These are phyloP conservation scores for Eucalyptus erythrocorys DNA, from an alignment of 345 rosid genomes.

Conservation along the genomic window DNA sequence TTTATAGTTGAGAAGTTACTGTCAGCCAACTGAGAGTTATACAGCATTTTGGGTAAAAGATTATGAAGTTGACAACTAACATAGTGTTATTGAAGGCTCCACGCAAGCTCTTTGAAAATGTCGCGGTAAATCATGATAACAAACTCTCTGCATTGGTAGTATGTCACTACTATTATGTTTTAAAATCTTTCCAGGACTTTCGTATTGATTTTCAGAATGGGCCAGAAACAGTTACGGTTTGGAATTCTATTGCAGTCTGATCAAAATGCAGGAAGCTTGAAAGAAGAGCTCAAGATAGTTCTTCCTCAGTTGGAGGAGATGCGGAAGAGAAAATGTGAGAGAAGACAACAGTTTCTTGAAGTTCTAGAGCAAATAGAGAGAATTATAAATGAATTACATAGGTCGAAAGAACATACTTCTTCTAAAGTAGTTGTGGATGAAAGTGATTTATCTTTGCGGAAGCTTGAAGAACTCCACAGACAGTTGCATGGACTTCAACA, in stretches of 20 bases:
- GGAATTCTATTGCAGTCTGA: constrained; percentile 39
- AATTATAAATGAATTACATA: constrained; percentile 52
- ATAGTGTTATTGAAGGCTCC: not conserved
- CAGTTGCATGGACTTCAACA: constrained; percentile 56
- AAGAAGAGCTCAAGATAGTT: constrained; percentile 63
- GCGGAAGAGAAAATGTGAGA: constrained; percentile 57
- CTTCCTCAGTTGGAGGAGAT: constrained; percentile 90
- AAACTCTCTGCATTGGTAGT: not conserved
- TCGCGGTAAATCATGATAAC: not conserved
- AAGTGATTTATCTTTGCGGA: constrained; percentile 64
- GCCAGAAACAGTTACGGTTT: not conserved
- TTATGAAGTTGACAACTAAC: not conserved
- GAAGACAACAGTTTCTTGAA: constrained; percentile 68
- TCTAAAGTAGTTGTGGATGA: constrained; percentile 35
- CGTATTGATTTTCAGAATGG: not conserved
- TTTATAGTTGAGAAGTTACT: not conserved
- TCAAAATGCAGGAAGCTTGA: constrained; percentile 69
- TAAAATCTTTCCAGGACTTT: not conserved
- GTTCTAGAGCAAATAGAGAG: constrained; percentile 40
- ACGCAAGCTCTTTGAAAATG: not conserved
- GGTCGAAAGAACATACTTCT: constrained; percentile 17
- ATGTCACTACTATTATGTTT: not conserved
- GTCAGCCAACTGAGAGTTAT: not conserved
- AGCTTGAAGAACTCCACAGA: constrained; percentile 62
- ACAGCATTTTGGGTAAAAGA: not conserved